Base-by-base conservation (phyloP, 164 flowering plant species). In the Tetracentron sinense region DNA sequence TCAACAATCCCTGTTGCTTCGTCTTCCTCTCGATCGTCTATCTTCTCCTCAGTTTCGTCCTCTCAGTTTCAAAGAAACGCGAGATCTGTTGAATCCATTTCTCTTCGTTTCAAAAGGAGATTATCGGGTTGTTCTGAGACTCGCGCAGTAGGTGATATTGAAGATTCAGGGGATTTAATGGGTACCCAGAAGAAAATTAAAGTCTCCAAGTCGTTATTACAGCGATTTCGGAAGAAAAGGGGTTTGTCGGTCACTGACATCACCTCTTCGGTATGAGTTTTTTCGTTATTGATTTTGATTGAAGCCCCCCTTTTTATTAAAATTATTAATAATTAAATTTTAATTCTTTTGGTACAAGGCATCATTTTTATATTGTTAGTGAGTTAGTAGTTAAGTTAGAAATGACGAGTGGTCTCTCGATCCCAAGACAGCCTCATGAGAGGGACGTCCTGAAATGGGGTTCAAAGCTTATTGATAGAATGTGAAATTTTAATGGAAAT, bases 231-330 rank as follows among this genome's bases (percentile, higher is more conserved):
- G 67, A 84, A 67, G 75, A 78, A 69, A 51, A 79, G 73, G 59
- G 87, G 82, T 8, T 66, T 92, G 67, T 71, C 82, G 3, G 91
- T 92, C 22, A 88, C 98, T 20, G 98, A 92, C 65, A 26, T 92
- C 42, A 90, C 91, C 8, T 57, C 70, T 23, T 65, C 95, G 80
- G 96, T 92, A 79, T 28, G 75, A 4, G n/a, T 54, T 28, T 64
- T 23, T 21, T 42, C 47, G 30, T 19, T 50, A 3, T 54, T 35
- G 51, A 20, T 35, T 57, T 28, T 30, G 5, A 16, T 19, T 52
- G 29, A 3, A 7, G 38, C 10, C 10, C 10, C 10, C 10, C 38
- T 33, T 33, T 4, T 4, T 4, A 33, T 4, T 10, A 33, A 33
- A 33, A 33, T 4, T 4, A 33, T 33, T 33, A 33, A 33, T 33